These are phyloP conservation scores for Croton setiger DNA, from an alignment of 441 rosid species.

Conservation along the genomic window DNA sequence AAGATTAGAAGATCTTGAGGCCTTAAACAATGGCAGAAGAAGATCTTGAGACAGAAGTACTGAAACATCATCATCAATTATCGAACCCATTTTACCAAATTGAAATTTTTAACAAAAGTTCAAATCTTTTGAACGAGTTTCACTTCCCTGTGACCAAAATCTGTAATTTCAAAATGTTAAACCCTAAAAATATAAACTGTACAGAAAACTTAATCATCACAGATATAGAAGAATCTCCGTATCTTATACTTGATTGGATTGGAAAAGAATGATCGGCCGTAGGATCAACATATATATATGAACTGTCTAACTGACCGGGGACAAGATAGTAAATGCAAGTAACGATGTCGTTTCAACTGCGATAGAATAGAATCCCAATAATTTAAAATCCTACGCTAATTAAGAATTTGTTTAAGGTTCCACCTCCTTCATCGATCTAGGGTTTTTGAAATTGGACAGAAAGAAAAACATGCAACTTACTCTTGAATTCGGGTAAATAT, in stretches of 20 bases:
- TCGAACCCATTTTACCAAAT: not conserved
- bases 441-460: slow-evolving; percentile 30
- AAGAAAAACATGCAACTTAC: slow-evolving; percentile 52
- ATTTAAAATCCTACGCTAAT: too few species aligned
- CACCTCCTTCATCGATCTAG: slow-evolving; percentile 8
- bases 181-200: not conserved
- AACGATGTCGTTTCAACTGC: not conserved
- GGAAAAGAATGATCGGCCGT: too few species aligned
- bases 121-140: too few species aligned
- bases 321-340: too few species aligned
- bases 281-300: too few species aligned
- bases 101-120: not conserved
- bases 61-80: slow-evolving; percentile 17
- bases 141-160: not conserved
- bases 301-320: too few species aligned
- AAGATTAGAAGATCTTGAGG: slow-evolving; percentile 38
- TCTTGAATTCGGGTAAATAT: slow-evolving; percentile 61
- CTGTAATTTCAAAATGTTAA: not conserved
- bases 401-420: not conserved
- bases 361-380: too few species aligned
- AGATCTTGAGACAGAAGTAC: slow-evolving; percentile 26
- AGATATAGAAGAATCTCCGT: too few species aligned
- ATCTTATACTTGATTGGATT: too few species aligned
- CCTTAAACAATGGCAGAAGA: slow-evolving; percentile 37
- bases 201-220: not conserved